Evolutionary conservation across 2,329 filamentous ascomycete species (phyloP), one percentile per base, ranked within the genome.

Genomic region (Nannizzia gypsea): DNA sequence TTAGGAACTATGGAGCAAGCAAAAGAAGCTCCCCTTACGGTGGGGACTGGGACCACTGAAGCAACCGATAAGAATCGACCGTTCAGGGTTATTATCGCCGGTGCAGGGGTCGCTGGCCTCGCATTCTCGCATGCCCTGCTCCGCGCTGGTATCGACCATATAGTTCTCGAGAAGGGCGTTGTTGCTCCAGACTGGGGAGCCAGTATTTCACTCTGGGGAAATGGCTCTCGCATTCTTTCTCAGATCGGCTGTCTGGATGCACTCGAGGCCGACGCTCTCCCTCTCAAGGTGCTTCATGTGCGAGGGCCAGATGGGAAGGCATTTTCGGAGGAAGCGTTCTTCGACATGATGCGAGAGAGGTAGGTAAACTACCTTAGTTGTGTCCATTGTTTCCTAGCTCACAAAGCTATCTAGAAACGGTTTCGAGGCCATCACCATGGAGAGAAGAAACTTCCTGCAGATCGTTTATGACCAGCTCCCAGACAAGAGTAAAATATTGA

Each of bases 41-140:
- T 34, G 31, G 31, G 4, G 31, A 34, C n/a, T n/a, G n/a, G 31
- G 31, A 34, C 31, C 31, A 34, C 31, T n/a, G n/a, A n/a, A 9
- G 31, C 31, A 34, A 34, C 31, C 31, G 5, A 34, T 34, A 9
- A 9, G 31, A 9, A 34, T 34, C 31, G 50, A 34, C 31, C 31
- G 24, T 67, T 67, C 60, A 64, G 60, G 58, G 72, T 80, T 15
- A 66, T 81, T 56, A 79, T 82, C 58, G 75, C 70, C 0, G 80
- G 80, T 17, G 80, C 77, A 15, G 73, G 76, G 59, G 67, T 82
- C 6, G 70, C 75, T 1, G 81, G 80, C 8, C 67, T 81, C 0
- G 67, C 74, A 0, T 67, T 81, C 4, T 78, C 78, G 2, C 73
- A 75, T 50, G 73, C 74, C 63, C 73, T 83, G 2, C 73, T 81